These are phyloP conservation scores for Malassezia restricta DNA, from an alignment of 1,284 basidiomycete species.

Conservation along the genomic window DNA sequence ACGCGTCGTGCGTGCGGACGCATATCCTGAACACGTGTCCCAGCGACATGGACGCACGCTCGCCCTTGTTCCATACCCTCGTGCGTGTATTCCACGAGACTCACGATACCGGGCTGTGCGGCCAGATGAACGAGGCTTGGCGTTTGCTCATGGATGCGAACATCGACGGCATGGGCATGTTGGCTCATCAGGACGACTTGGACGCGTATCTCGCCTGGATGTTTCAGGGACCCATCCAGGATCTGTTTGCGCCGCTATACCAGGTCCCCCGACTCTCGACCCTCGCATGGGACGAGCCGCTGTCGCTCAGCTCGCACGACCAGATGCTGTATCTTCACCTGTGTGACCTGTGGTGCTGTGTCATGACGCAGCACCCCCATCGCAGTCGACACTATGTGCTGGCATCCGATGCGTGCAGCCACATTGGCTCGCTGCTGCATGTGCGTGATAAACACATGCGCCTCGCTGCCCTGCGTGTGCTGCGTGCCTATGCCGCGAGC, in stretches of 20 bases:
- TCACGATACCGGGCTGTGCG: slow-evolving; percentile 73
- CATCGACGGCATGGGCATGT: slow-evolving; percentile 27
- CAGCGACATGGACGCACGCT: background rate
- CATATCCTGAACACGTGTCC: slow-evolving; percentile 63
- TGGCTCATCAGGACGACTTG: slow-evolving; percentile 64
- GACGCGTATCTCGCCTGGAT: slow-evolving; percentile 82
- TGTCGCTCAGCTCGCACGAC: slow-evolving; percentile 16
- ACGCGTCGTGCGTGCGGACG: slow-evolving; percentile 69
- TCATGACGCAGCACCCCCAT: slow-evolving; percentile 66
- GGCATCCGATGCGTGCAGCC: slow-evolving; percentile 30
- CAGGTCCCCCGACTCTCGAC: slow-evolving; percentile 61
- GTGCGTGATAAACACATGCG: slow-evolving; percentile 73
- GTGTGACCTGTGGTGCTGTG: slow-evolving; percentile 80
- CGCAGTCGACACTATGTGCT: slow-evolving; percentile 82
- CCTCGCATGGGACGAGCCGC: slow-evolving; percentile 18
- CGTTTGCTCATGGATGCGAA: slow-evolving; percentile 64
- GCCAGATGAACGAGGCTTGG: slow-evolving; percentile 79
- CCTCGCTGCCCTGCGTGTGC: slow-evolving; percentile 60
- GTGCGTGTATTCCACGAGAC: slow-evolving; percentile 59
- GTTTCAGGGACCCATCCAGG: slow-evolving; percentile 63
- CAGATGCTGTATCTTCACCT: slow-evolving; percentile 45
- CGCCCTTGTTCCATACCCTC: slow-evolving; percentile 27
- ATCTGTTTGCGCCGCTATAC: slow-evolving; percentile 65
- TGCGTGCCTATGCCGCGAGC: slow-evolving; percentile 69
- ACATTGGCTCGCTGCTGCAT: slow-evolving; percentile 51